Base-by-base conservation (phyloP, 1,284 basidiomycete genomes). In the Puccinia novopanici region DNA sequence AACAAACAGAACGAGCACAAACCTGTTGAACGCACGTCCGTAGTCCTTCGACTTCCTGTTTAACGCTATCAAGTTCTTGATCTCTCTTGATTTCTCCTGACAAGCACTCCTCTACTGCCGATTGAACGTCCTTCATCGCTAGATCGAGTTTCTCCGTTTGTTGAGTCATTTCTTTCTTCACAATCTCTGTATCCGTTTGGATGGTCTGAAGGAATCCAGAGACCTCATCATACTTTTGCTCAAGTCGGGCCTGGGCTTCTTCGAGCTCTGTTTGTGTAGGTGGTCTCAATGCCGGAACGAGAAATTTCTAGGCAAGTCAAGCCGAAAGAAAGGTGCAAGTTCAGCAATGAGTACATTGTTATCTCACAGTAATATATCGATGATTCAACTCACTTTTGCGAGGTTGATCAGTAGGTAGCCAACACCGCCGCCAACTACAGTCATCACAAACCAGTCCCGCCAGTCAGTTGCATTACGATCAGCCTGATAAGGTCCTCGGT, bases 391-490 rank as follows among this genome's bases (percentile, higher is more conserved):
- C 10, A 76, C 75, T 27, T 67, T 76, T 6, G 63, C 48, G 22
- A 78, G 55, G 52, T 65, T 70, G 65, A 78, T 70, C n/a, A 70
- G 52, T 13, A 78, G 30, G n/a, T 78, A 78, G 37, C 75, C 75
- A 27, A 70, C 55, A 54, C 65, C 75, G 59, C 75, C 65, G 17
- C 75, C 75, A 30, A 78, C 42, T 24, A 78, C 75, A 24, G 75
- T 68, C 50, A 78, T 70, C 30, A 78, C 55, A 37, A 78, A 78
- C 75, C 75, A 78, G 71, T 78, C 75, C 48, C 75, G 63, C 75
- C 75, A 78, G n/a, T 76, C 75, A 0, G 59, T 45, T 12, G 48
- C 61, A 54, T 76, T 37, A 52, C 34, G 61, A 76, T 63, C 59
- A 40, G 50, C 48, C 34, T 30, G 68, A 71, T 71, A 71, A 22